A percentile compares a stretch with the other conserved stretches of the same genome.
phyloP scores from a whole-genome alignment of 768 basidiomycete species.

The Leccinum aurantiacum region DNA sequence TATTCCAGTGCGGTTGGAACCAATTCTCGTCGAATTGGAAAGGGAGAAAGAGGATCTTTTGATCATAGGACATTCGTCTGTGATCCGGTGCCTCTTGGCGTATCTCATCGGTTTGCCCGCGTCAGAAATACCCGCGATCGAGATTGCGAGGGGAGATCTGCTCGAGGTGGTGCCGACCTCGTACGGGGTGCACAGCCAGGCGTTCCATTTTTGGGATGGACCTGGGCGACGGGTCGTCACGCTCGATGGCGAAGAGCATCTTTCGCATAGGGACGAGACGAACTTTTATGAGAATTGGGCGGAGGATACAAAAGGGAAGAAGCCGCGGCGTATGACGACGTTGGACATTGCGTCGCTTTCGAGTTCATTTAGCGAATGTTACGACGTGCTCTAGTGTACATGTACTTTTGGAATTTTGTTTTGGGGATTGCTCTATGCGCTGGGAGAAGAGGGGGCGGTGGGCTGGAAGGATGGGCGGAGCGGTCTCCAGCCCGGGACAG shows the following conservation, averaged over 20 bases:
- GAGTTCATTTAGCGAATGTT: not conserved
- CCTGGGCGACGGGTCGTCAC: conserved; percentile 59
- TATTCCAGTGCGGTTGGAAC: conserved; percentile 84
- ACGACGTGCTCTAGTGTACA: not conserved
- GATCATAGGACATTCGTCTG: conserved; percentile 96
- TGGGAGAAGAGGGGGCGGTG: too few relatives aligned
- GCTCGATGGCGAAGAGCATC: conserved; percentile 34
- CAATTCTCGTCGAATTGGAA: conserved; percentile 89
- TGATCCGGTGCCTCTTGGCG: conserved; percentile 93
- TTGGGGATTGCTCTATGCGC: not conserved
- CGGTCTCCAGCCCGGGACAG: too few relatives aligned
- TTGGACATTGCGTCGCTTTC: conserved; percentile 32
- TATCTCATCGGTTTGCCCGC: conserved; percentile 93
- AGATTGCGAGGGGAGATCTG: conserved; percentile 95
- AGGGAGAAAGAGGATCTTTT: conserved; percentile 91
- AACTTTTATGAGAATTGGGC: conserved; percentile 92
- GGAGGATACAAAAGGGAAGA: conserved; percentile 67
- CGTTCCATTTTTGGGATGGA: conserved; percentile 91
- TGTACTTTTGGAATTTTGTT: not conserved
- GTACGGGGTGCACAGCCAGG: conserved; percentile 87
- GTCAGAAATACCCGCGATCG: conserved; percentile 95
- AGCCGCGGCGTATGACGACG: conserved; percentile 32
- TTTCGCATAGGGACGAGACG: conserved; percentile 53
- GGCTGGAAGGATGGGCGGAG: too few relatives aligned
- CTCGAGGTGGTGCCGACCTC: conserved; percentile 89